A percentile compares a stretch with the other conserved stretches of the same genome.
Evolutionary conservation across 345 rosid species (phyloP).

Genomic region (Noccaea caerulescens): DNA sequence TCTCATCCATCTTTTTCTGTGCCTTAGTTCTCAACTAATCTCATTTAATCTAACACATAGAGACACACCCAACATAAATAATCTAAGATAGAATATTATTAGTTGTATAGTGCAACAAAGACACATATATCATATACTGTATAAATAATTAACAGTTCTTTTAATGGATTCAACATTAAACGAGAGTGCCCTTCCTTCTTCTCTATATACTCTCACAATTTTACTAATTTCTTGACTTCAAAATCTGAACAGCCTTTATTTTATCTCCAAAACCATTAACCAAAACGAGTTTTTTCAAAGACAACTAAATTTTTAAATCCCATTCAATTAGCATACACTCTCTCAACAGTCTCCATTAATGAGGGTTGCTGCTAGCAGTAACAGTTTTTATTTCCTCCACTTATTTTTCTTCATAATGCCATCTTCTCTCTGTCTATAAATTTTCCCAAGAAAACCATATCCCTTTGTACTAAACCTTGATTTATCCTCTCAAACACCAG

Average conservation of each 20-base stretch:
- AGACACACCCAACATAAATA: background rate
- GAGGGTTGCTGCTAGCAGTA: constrained; percentile 42
- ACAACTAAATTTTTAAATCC: constrained; percentile 25
- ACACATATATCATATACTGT: constrained; percentile 15
- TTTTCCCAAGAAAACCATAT: constrained; percentile 20
- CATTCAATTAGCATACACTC: constrained; percentile 40
- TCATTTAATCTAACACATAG: constrained; percentile 42
- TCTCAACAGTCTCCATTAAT: constrained; percentile 48
- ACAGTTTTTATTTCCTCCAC: constrained; percentile 23
- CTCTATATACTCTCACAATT: constrained; percentile 29
- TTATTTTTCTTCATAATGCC: constrained; percentile 26
- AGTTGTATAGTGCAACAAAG: background rate
- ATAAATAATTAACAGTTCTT: constrained; percentile 30
- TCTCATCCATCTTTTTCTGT: constrained; percentile 39
- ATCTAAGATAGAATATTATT: background rate
- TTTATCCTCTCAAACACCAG: constrained; percentile 16
- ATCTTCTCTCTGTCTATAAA: constrained; percentile 31
- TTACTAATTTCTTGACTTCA: constrained; percentile 31
- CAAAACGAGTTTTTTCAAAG: constrained; percentile 9
- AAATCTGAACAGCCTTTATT: constrained; percentile 16
- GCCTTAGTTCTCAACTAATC: constrained; percentile 47
- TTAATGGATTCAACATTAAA: constrained; percentile 28
- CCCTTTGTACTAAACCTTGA: constrained; percentile 16
- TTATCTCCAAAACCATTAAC: constrained; percentile 31
- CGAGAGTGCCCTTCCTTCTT: constrained; percentile 20